A percentile compares a stretch with the other conserved stretches of the same genome.
phyloP scores from a whole-genome alignment of 768 basidiomycete species.

The Calocybe cyanea region DNA sequence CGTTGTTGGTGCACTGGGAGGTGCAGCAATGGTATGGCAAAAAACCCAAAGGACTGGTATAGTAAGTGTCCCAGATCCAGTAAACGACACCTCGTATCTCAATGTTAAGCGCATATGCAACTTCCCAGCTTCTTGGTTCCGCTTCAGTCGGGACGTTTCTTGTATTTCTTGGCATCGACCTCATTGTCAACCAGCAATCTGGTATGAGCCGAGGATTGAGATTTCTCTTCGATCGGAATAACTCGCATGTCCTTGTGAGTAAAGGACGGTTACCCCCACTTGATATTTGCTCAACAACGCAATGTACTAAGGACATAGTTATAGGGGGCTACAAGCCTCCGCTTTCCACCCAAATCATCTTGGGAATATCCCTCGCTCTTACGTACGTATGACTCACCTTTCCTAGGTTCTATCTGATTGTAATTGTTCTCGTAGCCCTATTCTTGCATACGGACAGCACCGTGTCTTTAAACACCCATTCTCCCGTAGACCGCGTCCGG shows the following conservation, averaged over 20 bases:
- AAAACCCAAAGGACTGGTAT: constrained; percentile 42
- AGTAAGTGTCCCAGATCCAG: constrained; percentile 47
- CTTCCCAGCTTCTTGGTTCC: constrained; percentile 39
- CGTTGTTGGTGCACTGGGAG: constrained; percentile 37
- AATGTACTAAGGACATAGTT: constrained; percentile 39
- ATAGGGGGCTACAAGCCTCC: constrained; percentile 48
- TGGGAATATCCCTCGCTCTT: constrained; percentile 50
- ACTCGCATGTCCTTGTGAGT: constrained; percentile 51
- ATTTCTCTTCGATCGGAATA: constrained; percentile 60
- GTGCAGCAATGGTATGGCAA: constrained; percentile 35
- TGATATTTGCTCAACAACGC: not conserved
- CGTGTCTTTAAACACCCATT: constrained; percentile 49
- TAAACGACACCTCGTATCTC: too few relatives aligned
- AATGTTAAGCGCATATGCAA: too few relatives aligned
- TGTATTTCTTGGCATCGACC: constrained; percentile 50
- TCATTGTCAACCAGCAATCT: constrained; percentile 50
- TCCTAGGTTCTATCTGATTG: constrained; percentile 1
- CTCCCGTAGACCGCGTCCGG: constrained; percentile 25
- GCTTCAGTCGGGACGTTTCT: constrained; percentile 64
- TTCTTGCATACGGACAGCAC: constrained; percentile 53
- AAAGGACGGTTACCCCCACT: not conserved
- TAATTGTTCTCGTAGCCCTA: constrained; percentile 32
- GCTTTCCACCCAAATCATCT: constrained; percentile 42
- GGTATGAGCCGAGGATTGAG: constrained; percentile 65
- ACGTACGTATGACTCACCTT: constrained; percentile 42